These are phyloP conservation scores for Penicillium argentinense DNA, from an alignment of 495 filamentous ascomycete species.

Conservation along the genomic window DNA sequence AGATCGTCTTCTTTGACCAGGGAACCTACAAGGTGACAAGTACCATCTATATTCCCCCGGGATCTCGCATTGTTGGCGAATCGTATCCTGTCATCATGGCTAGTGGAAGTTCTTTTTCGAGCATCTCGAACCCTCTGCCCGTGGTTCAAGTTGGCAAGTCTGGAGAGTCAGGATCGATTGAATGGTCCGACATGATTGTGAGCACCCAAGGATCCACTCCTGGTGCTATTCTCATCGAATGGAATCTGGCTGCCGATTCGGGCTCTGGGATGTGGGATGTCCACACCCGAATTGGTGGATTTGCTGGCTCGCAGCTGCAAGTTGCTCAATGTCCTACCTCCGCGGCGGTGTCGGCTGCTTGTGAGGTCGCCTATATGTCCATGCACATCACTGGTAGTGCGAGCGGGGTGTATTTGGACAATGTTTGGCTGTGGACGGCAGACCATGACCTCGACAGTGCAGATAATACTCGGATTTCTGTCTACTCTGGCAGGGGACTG, in stretches of 20 bases:
- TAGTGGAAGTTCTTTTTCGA: conserved; percentile 57
- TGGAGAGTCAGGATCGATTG: conserved; percentile 52
- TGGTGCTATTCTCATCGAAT: conserved; percentile 73
- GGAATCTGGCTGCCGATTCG: conserved; percentile 57
- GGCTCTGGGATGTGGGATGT: conserved; percentile 60
- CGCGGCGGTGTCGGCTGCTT: conserved; percentile 38
- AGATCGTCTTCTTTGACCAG: conserved; percentile 52
- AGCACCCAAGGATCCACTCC: conserved; percentile 57
- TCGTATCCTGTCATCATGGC: conserved; percentile 65
- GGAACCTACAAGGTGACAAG: conserved; percentile 48
- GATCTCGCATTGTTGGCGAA: conserved; percentile 50
- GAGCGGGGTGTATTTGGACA: conserved; percentile 59
- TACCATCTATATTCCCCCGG: conserved; percentile 46
- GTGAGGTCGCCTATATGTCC: conserved; percentile 64
- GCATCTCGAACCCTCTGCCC: conserved; percentile 61
- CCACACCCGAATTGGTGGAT: conserved; percentile 57
- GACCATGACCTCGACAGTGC: conserved; percentile 72
- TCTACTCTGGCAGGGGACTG: conserved; percentile 69
- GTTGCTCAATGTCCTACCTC: conserved; percentile 50
- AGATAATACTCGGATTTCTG: conserved; percentile 57
- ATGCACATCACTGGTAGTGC: conserved; percentile 63
- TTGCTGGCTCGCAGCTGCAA: conserved; percentile 51
- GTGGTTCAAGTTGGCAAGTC: conserved; percentile 62
- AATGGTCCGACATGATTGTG: conserved; percentile 62
- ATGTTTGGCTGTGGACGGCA: conserved; percentile 68